phyloP scores from a whole-genome alignment of 441 rosid genomes.

The Brassica hybrid region DNA sequence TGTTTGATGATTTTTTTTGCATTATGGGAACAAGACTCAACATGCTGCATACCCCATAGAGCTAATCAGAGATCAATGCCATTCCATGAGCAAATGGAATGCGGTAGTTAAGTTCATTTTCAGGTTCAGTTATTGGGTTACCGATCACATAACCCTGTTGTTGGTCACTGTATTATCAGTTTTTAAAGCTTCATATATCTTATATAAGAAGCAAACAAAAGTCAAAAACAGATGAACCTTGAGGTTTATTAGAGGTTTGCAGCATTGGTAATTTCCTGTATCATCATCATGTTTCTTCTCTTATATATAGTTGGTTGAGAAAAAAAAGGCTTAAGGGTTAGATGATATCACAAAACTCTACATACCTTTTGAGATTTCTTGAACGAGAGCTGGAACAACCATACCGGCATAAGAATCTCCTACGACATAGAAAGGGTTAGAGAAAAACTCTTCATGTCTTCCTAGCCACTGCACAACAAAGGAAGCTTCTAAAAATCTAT shows the following conservation, averaged over 20 bases:
- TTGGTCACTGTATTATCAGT: background rate
- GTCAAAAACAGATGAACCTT: constrained; percentile 39
- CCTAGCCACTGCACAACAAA: constrained; percentile 44
- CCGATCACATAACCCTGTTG: background rate
- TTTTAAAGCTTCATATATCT: background rate
- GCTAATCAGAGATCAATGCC: constrained; percentile 53
- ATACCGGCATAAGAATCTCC: constrained; percentile 54
- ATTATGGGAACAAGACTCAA: too few relatives aligned
- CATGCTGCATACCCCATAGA: constrained; percentile 9
- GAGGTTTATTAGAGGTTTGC: background rate
- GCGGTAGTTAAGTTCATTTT: constrained; percentile 44
- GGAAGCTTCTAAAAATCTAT: too few relatives aligned
- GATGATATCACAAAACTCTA: background rate
- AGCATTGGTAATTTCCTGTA: background rate
- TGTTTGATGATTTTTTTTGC: too few relatives aligned
- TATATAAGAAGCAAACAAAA: too few relatives aligned
- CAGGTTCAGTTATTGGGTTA: constrained; percentile 48
- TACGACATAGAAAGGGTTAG: constrained; percentile 38
- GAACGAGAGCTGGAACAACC: constrained; percentile 45
- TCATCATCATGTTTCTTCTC: background rate
- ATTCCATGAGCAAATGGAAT: constrained; percentile 52
- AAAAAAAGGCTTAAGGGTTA: background rate
- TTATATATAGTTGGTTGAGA: background rate
- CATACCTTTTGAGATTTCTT: constrained; percentile 47
- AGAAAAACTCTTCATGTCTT: constrained; percentile 41